Evolutionary conservation across 75 land plant genomes (phyloP).

Genomic region (Chamaecyparis obtusa): DNA sequence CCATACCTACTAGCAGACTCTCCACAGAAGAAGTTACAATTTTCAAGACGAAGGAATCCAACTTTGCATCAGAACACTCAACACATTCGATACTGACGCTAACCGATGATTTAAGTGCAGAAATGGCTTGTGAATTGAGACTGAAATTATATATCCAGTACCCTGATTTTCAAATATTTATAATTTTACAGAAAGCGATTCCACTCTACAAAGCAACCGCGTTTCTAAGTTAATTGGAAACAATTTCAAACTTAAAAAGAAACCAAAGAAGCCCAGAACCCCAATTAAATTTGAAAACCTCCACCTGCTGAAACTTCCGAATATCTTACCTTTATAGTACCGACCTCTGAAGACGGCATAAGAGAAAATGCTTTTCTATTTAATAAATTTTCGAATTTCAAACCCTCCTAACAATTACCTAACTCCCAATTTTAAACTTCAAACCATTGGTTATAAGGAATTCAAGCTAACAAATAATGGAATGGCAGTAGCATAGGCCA

Average conservation of each 20-base stretch:
- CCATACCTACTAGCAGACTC: not conserved
- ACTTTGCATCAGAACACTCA: not conserved
- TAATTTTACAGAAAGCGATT: not conserved
- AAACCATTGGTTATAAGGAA: not conserved
- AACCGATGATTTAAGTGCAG: not conserved
- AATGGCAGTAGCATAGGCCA: not conserved
- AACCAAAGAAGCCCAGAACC: not conserved
- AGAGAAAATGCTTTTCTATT: not conserved
- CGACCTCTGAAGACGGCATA: not conserved
- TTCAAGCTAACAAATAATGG: not conserved
- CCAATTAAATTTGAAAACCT: not conserved
- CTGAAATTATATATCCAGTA: not conserved
- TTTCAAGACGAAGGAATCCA: not conserved
- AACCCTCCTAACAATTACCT: not conserved
- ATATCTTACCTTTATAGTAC: not conserved
- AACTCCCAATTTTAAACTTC: not conserved
- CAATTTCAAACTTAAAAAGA: not conserved
- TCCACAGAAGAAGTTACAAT: not conserved
- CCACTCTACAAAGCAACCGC: not conserved
- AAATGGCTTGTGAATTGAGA: not conserved
- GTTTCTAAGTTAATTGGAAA: not conserved
- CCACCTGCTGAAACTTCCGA: not conserved
- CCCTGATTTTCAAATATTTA: not conserved
- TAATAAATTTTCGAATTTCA: not conserved
- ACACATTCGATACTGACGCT: not conserved